phyloP scores from a whole-genome alignment of 2,329 filamentous ascomycete genomes.

The Neonectria punicea region DNA sequence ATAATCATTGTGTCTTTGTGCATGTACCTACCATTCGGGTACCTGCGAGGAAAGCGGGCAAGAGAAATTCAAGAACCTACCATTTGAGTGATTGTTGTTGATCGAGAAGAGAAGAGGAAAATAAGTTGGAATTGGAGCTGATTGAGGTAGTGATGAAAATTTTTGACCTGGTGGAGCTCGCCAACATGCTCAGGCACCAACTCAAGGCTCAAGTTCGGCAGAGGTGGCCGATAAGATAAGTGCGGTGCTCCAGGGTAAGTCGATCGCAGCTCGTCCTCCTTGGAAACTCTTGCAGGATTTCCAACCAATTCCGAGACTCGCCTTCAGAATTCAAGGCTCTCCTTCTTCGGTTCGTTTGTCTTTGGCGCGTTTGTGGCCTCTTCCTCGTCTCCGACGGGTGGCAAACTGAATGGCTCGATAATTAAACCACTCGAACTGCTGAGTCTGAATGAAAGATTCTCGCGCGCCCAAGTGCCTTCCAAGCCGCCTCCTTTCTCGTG shows the following conservation, averaged over 20 bases:
- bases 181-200: constrained; percentile 10
- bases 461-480: constrained; percentile 73
- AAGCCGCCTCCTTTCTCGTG: constrained; percentile 89
- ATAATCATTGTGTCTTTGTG: constrained; percentile 58
- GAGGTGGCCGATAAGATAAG: constrained; percentile 26
- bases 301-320: constrained; percentile 21
- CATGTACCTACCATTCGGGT: neutral
- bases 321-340: constrained; percentile 76
- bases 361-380: constrained; percentile 50
- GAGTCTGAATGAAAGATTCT: constrained; percentile 91
- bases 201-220: neutral
- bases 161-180: constrained; percentile 35
- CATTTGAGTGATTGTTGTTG: constrained; percentile 30
- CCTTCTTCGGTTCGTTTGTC: constrained; percentile 68
- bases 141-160: constrained; percentile 34
- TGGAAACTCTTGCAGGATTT: neutral
- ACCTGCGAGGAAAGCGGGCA: constrained; percentile 6
- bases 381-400: constrained; percentile 81
- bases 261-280: neutral
- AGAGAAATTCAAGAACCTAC: constrained; percentile 31
- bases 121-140: constrained; percentile 27
- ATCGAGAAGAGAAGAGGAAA: constrained; percentile 32
- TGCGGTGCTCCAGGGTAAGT: constrained; percentile 24
- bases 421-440: constrained; percentile 83
- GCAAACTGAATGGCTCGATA: constrained; percentile 89